phyloP scores from a whole-genome alignment of 352 stramenopile species.

The Globisporangium emineosum region DNA sequence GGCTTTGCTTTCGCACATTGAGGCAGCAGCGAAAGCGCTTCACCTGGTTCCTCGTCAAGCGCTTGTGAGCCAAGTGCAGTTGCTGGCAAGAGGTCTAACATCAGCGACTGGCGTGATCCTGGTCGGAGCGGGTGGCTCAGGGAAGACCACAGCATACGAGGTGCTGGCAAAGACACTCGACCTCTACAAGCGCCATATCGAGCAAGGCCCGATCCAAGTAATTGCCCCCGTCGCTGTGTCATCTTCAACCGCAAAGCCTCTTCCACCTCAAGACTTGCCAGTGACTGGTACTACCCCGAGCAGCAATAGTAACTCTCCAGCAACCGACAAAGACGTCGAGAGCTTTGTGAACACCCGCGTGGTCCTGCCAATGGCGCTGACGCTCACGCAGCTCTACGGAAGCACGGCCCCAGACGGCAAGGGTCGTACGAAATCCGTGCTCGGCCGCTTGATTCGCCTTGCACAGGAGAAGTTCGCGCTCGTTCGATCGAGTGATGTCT shows the following conservation, averaged over 20 bases:
- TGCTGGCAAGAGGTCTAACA: conserved; percentile 8
- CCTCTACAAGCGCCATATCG: conserved; percentile 12
- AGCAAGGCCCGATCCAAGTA: neutral
- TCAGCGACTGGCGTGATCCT: conserved; percentile 25
- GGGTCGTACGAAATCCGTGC: conserved; percentile 31
- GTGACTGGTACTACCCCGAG: neutral
- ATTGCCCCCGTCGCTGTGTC: too few relatives aligned
- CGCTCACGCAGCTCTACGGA: conserved; percentile 47
- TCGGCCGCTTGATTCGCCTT: conserved; percentile 30
- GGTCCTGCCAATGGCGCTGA: conserved; percentile 37
- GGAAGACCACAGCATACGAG: conserved; percentile 36
- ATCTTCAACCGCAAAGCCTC: neutral
- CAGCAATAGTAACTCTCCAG: neutral
- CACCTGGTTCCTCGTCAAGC: conserved; percentile 24
- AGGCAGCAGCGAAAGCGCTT: neutral
- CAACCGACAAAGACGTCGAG: neutral
- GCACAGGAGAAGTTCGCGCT: conserved; percentile 27
- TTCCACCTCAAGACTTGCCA: neutral
- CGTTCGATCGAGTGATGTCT: neutral
- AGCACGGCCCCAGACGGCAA: conserved; percentile 31
- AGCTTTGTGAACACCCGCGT: conserved; percentile 16
- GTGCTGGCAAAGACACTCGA: conserved; percentile 30
- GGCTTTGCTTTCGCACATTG: neutral
- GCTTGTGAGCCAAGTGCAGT: conserved; percentile 19
- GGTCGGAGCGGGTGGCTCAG: conserved; percentile 24